Evolutionary conservation across 2,329 filamentous ascomycete species (phyloP), one percentile per base, ranked within the genome.

Genomic region (Colletotrichum destructivum): DNA sequence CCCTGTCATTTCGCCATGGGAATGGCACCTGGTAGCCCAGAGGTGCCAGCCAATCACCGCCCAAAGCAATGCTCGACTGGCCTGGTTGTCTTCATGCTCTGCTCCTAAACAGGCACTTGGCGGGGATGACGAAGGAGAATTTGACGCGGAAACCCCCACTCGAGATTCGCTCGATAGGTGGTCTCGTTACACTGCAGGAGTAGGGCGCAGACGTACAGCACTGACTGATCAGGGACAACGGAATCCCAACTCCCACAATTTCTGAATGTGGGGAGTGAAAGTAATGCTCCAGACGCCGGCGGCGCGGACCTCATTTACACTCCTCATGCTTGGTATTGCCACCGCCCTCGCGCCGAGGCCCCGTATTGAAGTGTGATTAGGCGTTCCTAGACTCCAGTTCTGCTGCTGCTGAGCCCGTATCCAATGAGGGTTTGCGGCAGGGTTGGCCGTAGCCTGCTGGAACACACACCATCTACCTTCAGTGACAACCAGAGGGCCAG

Each of bases 261-360:
- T 47, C 59, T 44, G 57, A 63, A 49, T 60, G 38, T 63, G 56
- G 51, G 59, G 56, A 52, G 65, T 31, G 26, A 52, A 54, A 54
- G 26, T 40, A 52, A 16, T 59, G 65, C 54, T 69, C 49, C 69
- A 71, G 54, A 54, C 69, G 65, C 65, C 65, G 69, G 69, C 69
- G 69, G 69, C 69, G 69, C 65, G 59, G 69, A 56, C 65, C 54
- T 71, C 64, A 59, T 42, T 54, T 46, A 38, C 59, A 62, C 40
- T 57, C n/a, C 21, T 57, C 59, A 54, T 68, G 46, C 54, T 59
- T 44, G 46, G 12, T 49, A 23, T 52, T 59, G 64, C 64, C 59
- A 57, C 47, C 55, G 26, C 52, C 31, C 16, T 31, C 52, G 31
- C 44, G 57, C 59, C 51, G 49, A 31, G 12, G 23, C 18, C 31